phyloP scores from a whole-genome alignment of 2,329 filamentous ascomycete species.

The Penicillium rolfsii region DNA sequence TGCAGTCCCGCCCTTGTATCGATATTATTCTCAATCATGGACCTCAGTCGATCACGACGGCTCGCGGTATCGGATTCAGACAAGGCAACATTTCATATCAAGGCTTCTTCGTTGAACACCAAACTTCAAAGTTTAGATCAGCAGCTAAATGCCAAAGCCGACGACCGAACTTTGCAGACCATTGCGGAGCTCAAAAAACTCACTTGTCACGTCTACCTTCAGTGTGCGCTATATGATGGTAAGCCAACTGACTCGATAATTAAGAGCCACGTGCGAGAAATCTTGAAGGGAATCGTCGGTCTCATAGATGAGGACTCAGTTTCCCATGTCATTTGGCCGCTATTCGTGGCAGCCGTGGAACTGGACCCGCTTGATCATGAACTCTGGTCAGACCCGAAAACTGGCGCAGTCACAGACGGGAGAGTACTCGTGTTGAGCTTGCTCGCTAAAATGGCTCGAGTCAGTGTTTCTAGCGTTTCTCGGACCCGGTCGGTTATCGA shows the following conservation, averaged over 20 bases:
- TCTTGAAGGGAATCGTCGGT: not conserved
- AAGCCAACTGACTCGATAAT: not conserved
- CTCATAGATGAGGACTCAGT: not conserved
- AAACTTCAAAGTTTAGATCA: not conserved
- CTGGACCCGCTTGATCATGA: constrained; percentile 40
- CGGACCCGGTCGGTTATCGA: not conserved
- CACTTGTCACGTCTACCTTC: not conserved
- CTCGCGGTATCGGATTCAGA: not conserved
- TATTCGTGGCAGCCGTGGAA: constrained; percentile 35
- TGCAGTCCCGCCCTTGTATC: constrained; percentile 1
- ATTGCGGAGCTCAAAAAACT: not conserved
- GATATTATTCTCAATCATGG: not conserved
- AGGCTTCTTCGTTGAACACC: not conserved
- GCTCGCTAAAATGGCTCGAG: not conserved
- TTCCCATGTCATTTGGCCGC: constrained; percentile 27
- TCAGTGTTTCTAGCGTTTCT: not conserved
- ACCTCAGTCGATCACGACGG: not conserved
- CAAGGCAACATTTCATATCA: not conserved
- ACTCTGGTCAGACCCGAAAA: constrained; percentile 31
- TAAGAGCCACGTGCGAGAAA: not conserved
- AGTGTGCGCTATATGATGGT: not conserved
- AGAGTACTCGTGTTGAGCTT: not conserved
- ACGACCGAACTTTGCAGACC: not conserved
- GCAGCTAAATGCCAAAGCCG: too few species aligned
- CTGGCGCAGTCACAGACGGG: not conserved